Evolutionary conservation across 441 rosid genomes (phyloP), one percentile per base, ranked within the genome.

Genomic region (Populus tomentosa): DNA sequence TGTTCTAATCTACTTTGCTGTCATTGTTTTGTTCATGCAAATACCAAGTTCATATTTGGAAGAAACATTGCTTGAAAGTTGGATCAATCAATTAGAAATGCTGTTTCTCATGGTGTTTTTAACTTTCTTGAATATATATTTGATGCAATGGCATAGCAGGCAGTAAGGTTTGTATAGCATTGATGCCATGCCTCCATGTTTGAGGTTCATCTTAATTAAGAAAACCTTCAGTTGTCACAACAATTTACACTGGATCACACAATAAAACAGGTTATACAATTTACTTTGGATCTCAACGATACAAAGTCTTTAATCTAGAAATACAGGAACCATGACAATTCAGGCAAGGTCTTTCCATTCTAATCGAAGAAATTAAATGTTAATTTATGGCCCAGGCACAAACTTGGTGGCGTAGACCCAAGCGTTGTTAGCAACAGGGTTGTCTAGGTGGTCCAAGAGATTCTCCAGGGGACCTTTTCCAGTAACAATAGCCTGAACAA

Each of bases 381-480:
- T 32, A 63, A 69, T 78, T 83, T 81, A 95, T 32, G 94, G 89
- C 70, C 94, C 96, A 10, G 98, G 97, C 64, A 75, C 93, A 80
- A 95, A 93, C 84, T 95, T 95, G 72, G 98, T 93, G 8, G 99
- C 98, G 24, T 82, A 93, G 81, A 89, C 97, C 98, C 98, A 91
- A 5, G 97, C 98, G 82, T 93, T 93, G 90, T 95, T 95, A 50
- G 98, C 95, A 5, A 92, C 99, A 1, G 98, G 98, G 90, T 91
- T 77, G 42, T 92, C 95, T n/a, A 93, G 86, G 86, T 93, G 99
- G 82, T 93, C 99, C 68, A 92, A 81, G 59, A 95, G 95, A 75
- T 93, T 95, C 85, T 95, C 97, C 72, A 92, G 83, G 7, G 99
- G 99, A 77, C 98, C 98, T 82, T 95, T 95, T n/a, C 98, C 97